Evolutionary conservation across 345 rosid species (phyloP).

Genomic region (Boechera divaricarpa): DNA sequence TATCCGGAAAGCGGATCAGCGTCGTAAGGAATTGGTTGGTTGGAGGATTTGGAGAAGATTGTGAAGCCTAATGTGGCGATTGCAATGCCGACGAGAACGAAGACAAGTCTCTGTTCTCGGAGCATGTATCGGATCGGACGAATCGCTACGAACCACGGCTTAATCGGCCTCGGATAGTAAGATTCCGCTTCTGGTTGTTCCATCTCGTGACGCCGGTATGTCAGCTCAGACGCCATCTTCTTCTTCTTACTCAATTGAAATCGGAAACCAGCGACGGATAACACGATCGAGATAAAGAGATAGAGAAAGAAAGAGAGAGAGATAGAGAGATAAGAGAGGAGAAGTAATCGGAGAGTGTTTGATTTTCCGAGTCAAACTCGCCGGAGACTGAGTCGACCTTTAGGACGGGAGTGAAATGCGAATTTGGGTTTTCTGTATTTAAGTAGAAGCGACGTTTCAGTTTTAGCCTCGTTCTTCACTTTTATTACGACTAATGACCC

Average conservation of each 20-base stretch:
- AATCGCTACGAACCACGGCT: constrained; percentile 68
- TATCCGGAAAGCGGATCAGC: constrained; percentile 45
- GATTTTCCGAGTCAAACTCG: constrained; percentile 39
- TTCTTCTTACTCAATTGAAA: constrained; percentile 11
- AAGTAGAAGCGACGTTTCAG: too few species aligned
- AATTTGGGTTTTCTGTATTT: background rate
- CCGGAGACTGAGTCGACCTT: constrained; percentile 36
- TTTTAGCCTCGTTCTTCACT: too few species aligned
- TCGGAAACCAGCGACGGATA: background rate
- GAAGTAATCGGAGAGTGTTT: constrained; percentile 17
- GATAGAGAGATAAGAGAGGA: background rate
- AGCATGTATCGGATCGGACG: constrained; percentile 81
- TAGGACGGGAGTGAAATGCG: constrained; percentile 35
- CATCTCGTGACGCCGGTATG: constrained; percentile 75
- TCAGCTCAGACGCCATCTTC: constrained; percentile 80
- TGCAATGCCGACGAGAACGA: constrained; percentile 84
- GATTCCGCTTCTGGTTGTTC: constrained; percentile 54
- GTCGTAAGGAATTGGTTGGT: constrained; percentile 3
- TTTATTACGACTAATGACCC: constrained; percentile 8
- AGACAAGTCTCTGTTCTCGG: constrained; percentile 91
- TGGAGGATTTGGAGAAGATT: constrained; percentile 50
- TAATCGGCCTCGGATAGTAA: constrained; percentile 72
- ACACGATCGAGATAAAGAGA: background rate
- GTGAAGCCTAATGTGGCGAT: constrained; percentile 78
- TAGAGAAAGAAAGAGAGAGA: too few species aligned